These are phyloP conservation scores for Colletotrichum viniferum DNA, from an alignment of 2,329 filamentous ascomycete genomes.

Conservation along the genomic window DNA sequence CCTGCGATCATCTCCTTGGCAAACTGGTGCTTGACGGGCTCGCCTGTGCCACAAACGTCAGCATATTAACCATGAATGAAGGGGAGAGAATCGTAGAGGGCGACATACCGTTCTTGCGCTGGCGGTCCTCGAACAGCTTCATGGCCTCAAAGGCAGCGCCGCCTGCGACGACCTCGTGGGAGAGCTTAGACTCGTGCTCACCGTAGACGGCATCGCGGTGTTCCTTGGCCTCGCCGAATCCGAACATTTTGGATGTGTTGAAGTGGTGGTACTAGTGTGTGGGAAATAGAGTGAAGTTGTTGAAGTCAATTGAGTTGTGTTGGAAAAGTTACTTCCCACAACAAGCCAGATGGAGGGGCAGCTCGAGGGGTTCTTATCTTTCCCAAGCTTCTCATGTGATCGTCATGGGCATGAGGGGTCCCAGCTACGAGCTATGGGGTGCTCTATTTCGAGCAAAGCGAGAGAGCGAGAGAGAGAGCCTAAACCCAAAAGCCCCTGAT, in stretches of 20 bases:
- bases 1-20: slow-evolving; percentile 80
- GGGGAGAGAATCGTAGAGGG: rapidly evolving
- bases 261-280: neutral
- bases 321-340: rapidly evolving
- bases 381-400: slow-evolving; percentile 8
- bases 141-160: slow-evolving; percentile 80
- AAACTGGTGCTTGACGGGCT: slow-evolving; percentile 72
- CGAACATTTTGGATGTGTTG: slow-evolving; percentile 13
- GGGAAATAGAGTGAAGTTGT: neutral
- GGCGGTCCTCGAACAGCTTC: slow-evolving; percentile 79
- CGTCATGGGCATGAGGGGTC: neutral
- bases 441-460: neutral
- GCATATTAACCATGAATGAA: neutral
- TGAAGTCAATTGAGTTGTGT: neutral
- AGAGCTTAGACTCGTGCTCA: slow-evolving; percentile 33
- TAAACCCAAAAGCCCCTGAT: neutral
- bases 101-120: slow-evolving; percentile 68
- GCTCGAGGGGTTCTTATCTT: slow-evolving; percentile 13
- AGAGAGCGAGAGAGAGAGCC: neutral
- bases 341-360: neutral
- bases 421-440: neutral
- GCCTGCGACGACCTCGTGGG: slow-evolving; percentile 76
- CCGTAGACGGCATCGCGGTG: slow-evolving; percentile 27
- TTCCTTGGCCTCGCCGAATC: slow-evolving; percentile 23
- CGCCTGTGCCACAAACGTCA: slow-evolving; percentile 48